phyloP scores from a whole-genome alignment of 306 rosid genomes.

The Quercus gilva region DNA sequence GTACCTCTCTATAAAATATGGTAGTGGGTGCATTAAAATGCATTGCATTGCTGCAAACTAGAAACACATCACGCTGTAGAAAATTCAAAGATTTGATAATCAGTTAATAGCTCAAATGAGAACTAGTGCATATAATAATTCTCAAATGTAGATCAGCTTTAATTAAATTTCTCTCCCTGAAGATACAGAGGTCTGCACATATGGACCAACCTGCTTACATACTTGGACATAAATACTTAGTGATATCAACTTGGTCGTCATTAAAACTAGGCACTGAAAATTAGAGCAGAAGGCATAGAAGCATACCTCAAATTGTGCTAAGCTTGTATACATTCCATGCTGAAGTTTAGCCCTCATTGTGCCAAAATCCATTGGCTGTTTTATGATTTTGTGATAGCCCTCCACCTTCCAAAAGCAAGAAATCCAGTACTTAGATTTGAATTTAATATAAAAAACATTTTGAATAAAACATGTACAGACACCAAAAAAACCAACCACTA shows the following conservation, averaged over 20 bases:
- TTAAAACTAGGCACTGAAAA: too few relatives aligned
- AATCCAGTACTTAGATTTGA: not conserved
- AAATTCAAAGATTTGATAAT: not conserved
- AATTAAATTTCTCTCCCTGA: not conserved
- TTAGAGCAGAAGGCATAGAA: not conserved
- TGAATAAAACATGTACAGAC: not conserved
- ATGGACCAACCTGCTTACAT: too few relatives aligned
- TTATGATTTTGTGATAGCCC: slow-evolving; percentile 25
- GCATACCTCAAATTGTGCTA: slow-evolving; percentile 41
- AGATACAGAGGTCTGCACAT: not conserved
- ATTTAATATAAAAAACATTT: not conserved
- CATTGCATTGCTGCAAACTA: slow-evolving; percentile 31
- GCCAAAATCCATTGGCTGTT: slow-evolving; percentile 48
- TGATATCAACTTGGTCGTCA: too few relatives aligned
- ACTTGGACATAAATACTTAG: too few relatives aligned
- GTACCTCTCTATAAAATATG: slow-evolving; percentile 28
- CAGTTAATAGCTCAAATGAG: not conserved
- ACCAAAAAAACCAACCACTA: not conserved
- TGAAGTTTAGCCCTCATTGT: slow-evolving; percentile 39
- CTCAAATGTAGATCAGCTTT: not conserved
- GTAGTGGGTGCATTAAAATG: slow-evolving; percentile 33
- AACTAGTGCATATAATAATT: not conserved
- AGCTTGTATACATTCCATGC: slow-evolving; percentile 25
- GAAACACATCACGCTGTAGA: slow-evolving; percentile 27
- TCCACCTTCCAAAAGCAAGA: slow-evolving; percentile 22